These are phyloP conservation scores for Coniochaeta sp. DNA, from an alignment of 2,329 filamentous ascomycete species.

Conservation along the genomic window DNA sequence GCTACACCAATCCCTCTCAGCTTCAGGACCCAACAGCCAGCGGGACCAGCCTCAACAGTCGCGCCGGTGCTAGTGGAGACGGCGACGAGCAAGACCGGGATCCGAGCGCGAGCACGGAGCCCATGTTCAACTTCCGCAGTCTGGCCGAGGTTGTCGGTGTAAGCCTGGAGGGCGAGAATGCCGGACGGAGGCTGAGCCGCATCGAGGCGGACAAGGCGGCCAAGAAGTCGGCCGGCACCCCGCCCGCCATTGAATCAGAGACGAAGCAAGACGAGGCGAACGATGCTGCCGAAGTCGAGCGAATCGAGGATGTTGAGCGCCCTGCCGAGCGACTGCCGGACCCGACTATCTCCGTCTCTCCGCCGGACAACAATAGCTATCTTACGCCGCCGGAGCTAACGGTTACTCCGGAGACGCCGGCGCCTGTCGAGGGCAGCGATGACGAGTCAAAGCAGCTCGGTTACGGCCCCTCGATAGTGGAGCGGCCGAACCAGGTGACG, in stretches of 20 bases:
- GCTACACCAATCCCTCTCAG: constrained; percentile 32
- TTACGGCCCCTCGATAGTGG: constrained; percentile 25
- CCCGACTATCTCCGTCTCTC: constrained; percentile 11
- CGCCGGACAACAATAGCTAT: neutral
- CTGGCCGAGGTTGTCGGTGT: constrained; percentile 77
- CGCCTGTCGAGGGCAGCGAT: constrained; percentile 22
- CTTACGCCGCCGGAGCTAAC: constrained; percentile 33
- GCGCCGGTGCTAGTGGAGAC: constrained; percentile 32
- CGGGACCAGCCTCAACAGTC: constrained; percentile 41
- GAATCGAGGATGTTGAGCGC: constrained; percentile 22
- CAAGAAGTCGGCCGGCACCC: constrained; percentile 3
- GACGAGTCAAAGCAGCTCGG: constrained; percentile 38
- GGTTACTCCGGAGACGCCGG: constrained; percentile 44
- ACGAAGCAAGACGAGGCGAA: constrained; percentile 20
- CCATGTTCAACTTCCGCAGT: constrained; percentile 88
- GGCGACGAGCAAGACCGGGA: constrained; percentile 42
- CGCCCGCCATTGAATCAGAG: constrained; percentile 11
- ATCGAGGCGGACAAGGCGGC: constrained; percentile 18
- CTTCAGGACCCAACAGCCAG: constrained; percentile 44
- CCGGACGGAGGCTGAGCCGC: constrained; percentile 22
- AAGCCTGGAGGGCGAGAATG: constrained; percentile 43
- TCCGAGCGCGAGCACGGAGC: constrained; percentile 51
- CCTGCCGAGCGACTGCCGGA: constrained; percentile 9
- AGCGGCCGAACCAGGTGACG: constrained; percentile 24
- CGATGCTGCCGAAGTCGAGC: constrained; percentile 27